A percentile compares a stretch with the other conserved stretches of the same genome.
These are phyloP conservation scores for Dioscorea dumetorum DNA, from an alignment of 106 monocot species.

Conservation along the genomic window DNA sequence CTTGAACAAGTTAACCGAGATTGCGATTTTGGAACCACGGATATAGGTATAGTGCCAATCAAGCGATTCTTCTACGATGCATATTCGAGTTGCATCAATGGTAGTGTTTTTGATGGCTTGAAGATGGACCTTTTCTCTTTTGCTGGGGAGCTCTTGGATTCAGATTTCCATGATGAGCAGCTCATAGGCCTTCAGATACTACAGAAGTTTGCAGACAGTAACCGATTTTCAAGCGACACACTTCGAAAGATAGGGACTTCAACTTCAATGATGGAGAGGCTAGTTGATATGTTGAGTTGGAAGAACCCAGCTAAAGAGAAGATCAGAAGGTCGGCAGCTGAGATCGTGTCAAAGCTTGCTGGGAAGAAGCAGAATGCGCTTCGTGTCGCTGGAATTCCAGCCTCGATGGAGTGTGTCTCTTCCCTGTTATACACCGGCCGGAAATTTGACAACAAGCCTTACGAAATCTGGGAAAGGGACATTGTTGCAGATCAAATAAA, in stretches of 20 bases:
- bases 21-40: constrained; percentile 20
- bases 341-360: constrained; percentile 47
- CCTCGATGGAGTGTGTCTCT: constrained; percentile 58
- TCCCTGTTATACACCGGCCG: constrained; percentile 39
- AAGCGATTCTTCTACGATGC: constrained; percentile 69
- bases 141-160: constrained; percentile 40
- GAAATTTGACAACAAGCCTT: neutral
- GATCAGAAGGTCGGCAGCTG: constrained; percentile 43
- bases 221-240: constrained; percentile 28
- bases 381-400: constrained; percentile 47
- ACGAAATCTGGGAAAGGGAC: neutral
- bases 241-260: constrained; percentile 52
- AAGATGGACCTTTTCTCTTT: constrained; percentile 64
- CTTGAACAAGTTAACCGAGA: constrained; percentile 35
- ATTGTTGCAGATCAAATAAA: constrained; percentile 1
- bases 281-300: constrained; percentile 72
- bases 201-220: constrained; percentile 19
- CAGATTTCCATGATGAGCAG: constrained; percentile 49
- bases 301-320: constrained; percentile 32
- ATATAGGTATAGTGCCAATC: constrained; percentile 21
- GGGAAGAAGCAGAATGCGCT: constrained; percentile 35
- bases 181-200: constrained; percentile 58
- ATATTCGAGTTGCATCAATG: constrained; percentile 42
- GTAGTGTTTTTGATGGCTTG: constrained; percentile 56
- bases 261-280: constrained; percentile 30